A percentile compares a stretch with the other conserved stretches of the same genome.
Evolutionary conservation across 2,329 filamentous ascomycete genomes (phyloP).

Genomic region (Talaromyces amestolkiae): DNA sequence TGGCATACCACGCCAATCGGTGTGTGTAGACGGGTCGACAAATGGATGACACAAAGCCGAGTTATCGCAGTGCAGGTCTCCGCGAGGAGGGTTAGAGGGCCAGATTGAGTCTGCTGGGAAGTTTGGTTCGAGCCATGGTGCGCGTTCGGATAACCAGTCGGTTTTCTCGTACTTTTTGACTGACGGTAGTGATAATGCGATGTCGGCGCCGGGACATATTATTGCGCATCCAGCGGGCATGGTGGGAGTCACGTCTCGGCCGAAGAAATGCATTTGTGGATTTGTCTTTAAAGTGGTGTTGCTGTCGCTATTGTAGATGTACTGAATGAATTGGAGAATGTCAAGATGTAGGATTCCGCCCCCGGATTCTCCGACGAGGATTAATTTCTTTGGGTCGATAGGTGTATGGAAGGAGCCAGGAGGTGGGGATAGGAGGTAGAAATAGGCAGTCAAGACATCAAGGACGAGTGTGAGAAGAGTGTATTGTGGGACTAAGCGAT

Average conservation of each 20-base stretch:
- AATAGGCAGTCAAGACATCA: constrained; percentile 10
- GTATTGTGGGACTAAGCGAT: constrained; percentile 10
- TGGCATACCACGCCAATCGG: constrained; percentile 8
- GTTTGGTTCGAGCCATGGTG: no score
- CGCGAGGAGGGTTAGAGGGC: constrained; percentile 2
- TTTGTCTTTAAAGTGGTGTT: background rate
- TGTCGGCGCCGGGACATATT: constrained; percentile 1
- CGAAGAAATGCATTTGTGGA: background rate
- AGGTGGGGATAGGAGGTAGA: constrained; percentile 12
- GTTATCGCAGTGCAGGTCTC: constrained; percentile 13
- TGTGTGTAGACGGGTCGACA: constrained; percentile 5
- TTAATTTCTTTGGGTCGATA: constrained; percentile 11
- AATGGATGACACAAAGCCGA: constrained; percentile 11
- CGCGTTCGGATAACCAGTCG: no score
- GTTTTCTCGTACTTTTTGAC: constrained; percentile 13
- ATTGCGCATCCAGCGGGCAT: constrained; percentile 11
- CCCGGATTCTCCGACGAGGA: constrained; percentile 12
- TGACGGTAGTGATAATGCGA: constrained; percentile 4
- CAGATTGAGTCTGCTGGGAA: no score
- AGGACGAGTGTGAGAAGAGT: constrained; percentile 1
- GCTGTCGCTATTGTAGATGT: background rate
- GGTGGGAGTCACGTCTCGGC: background rate
- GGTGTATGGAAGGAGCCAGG: constrained; percentile 8
- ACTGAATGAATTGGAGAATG: constrained; percentile 6
- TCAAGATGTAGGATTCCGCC: constrained; percentile 5